Conservation (phyloP, 1,284 basidiomycete genomes). For the Stereum hirsutum region DNA sequence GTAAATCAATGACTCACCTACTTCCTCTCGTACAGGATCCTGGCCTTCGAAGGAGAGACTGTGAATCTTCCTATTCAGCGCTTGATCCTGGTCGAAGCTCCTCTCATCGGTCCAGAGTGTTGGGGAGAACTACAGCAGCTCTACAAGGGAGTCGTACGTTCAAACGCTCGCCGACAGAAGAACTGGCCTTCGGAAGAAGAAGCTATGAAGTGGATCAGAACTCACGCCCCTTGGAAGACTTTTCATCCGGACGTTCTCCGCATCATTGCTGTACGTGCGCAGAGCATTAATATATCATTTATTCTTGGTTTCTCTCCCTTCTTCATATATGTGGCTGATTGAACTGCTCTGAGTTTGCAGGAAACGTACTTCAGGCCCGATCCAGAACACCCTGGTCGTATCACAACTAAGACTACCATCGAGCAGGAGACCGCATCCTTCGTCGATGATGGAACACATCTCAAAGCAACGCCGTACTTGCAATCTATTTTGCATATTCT, state of each 20-base stretch:
- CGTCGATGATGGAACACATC: slow-evolving; percentile 8
- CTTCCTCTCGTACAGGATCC: not conserved
- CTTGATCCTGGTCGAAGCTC: slow-evolving; percentile 11
- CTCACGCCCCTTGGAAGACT: slow-evolving; percentile 10
- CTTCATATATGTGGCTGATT: not conserved
- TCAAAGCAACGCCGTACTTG: slow-evolving; percentile 7
- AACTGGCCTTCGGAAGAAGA: slow-evolving; percentile 10
- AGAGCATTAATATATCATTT: no score
- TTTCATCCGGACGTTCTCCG: slow-evolving; percentile 11
- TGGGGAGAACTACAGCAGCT: slow-evolving; percentile 8
- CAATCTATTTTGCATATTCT: slow-evolving; percentile 8
- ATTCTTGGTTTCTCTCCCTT: not conserved
- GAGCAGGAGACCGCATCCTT: slow-evolving; percentile 13
- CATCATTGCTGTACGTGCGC: slow-evolving; percentile 6
- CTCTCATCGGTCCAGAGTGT: slow-evolving; percentile 8
- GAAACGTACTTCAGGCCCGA: slow-evolving; percentile 12
- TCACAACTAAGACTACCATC: slow-evolving; percentile 13
- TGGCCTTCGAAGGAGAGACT: not conserved
- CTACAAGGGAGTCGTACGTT: slow-evolving; percentile 8
- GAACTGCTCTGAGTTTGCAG: not conserved
- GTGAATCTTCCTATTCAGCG: not conserved
- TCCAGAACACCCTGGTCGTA: slow-evolving; percentile 4
- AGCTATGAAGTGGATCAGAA: slow-evolving; percentile 12
- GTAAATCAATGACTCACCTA: not conserved
- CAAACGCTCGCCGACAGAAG: slow-evolving; percentile 8